Base-by-base conservation (phyloP, 805 yeast genomes). In the Starmerella powellii region DNA sequence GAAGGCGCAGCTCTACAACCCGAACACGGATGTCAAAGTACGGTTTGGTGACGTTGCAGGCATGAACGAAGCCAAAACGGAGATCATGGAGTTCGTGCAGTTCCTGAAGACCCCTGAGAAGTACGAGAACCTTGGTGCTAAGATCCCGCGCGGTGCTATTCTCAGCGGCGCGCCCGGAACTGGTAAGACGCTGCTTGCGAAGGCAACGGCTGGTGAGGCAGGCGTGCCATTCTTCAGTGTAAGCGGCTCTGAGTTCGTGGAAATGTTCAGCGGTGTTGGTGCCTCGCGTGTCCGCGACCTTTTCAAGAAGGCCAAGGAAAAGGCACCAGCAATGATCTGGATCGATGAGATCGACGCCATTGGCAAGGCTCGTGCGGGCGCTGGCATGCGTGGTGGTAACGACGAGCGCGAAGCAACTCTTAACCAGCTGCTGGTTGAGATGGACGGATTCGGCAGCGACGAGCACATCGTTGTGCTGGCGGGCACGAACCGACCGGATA, bases 161-260 rank as follows among this genome's bases (percentile, higher is more conserved):
- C 65, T 86, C 38, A 80, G 93, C 11, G 96, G 96, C 51, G 93
- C 95, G 15, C 96, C 96, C 33, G 96, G 96, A 68, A 86, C 96
- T 2, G 96, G 96, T 74, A 86, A 86, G 62, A 86, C 96, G 0
- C 64, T 86, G 49, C 65, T 86, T 43, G 95, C 95, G 19, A 85
- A 82, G 61, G 95, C 95, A 11, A 86, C 95, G 20, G 96, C 95
- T 2, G 95, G 96, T 53, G 95, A 86, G 61, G 95, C 95, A 2
- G 91, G 84, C 38, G 96, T 86, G 39, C 95, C 96, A 20, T 86
- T 86, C 60, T 76, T 76, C 50, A 78, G 91, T 18, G 95, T 86
- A 6, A 80, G 93, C 1, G 95, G 95, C 54, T 84, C 95, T 12
- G 95, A 86, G 60, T 86, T 86, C 53, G 93, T 85, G n/a, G 95